phyloP scores from a whole-genome alignment of 768 basidiomycete species.

The Phylloporus sp. region DNA sequence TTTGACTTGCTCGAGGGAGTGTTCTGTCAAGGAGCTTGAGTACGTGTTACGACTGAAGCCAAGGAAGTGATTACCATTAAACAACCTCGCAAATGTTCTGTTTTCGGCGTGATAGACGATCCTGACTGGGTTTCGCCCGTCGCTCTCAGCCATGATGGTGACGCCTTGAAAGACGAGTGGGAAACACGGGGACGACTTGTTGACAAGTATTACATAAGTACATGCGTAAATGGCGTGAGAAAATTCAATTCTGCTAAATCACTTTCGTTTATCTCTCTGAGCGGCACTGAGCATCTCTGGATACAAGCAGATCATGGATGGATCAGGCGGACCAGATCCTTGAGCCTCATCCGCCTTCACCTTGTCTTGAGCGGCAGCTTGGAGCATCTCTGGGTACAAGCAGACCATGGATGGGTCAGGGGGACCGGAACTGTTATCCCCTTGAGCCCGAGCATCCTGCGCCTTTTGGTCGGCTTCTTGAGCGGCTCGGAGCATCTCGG shows the following conservation, averaged over 20 bases:
- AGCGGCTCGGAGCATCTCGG: background rate
- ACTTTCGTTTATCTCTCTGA: background rate
- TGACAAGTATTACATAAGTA: constrained; percentile 4
- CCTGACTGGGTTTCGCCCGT: constrained; percentile 6
- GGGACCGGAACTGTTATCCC: no score
- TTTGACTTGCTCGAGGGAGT: constrained; percentile 54
- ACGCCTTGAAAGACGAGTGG: background rate
- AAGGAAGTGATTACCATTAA: constrained; percentile 32
- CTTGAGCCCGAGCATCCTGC: no score
- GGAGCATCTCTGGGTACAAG: background rate
- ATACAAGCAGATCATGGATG: background rate
- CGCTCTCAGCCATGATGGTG: constrained; percentile 11
- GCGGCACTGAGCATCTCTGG: background rate
- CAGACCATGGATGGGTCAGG: background rate
- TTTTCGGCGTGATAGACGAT: constrained; percentile 36
- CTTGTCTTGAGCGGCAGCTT: background rate
- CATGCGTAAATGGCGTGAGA: background rate
- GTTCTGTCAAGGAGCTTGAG: constrained; percentile 39
- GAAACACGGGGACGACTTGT: background rate
- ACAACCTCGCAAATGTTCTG: constrained; percentile 38
- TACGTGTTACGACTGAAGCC: background rate
- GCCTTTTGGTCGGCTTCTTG: no score
- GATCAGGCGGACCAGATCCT: background rate
- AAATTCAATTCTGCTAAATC: no score
- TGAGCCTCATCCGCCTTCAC: background rate